Evolutionary conservation across 352 stramenopile species (phyloP).

Genomic region (Saprolegnia diclina): DNA sequence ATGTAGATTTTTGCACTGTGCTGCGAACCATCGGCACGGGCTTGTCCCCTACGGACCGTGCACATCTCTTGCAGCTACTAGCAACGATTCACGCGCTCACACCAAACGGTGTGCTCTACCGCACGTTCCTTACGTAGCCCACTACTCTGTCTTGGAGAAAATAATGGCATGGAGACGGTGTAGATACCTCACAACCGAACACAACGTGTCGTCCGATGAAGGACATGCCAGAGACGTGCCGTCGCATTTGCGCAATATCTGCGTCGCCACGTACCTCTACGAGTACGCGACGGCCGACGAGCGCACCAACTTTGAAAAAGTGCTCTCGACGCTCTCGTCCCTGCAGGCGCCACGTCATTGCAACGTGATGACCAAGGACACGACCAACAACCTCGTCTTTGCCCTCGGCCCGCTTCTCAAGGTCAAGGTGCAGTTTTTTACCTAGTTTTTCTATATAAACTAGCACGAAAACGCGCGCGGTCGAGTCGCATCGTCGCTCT

Average conservation of each 20-base stretch:
- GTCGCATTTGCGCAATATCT: slow-evolving; percentile 9
- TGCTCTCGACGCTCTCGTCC: not conserved
- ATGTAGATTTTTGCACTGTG: slow-evolving; percentile 24
- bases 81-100: not conserved
- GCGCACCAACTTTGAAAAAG: slow-evolving; percentile 15
- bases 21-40: slow-evolving; percentile 14
- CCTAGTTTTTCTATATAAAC: not conserved
- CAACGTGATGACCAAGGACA: not conserved
- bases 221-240: too few relatives aligned
- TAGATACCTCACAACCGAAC: not conserved
- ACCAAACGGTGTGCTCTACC: slow-evolving; percentile 2
- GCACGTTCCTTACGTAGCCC: slow-evolving; percentile 6
- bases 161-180: too few relatives aligned
- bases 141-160: not conserved
- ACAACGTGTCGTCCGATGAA: too few relatives aligned
- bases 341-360: not conserved
- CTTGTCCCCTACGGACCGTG: slow-evolving; percentile 3
- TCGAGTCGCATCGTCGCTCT: not conserved
- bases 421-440: slow-evolving; percentile 25
- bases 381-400: slow-evolving; percentile 16
- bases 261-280: slow-evolving; percentile 20
- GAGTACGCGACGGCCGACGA: slow-evolving; percentile 20
- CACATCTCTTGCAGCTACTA: slow-evolving; percentile 5
- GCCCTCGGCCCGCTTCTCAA: slow-evolving; percentile 10
- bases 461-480: slow-evolving; percentile 20